Conservation (phyloP, 306 rosid genomes). For the Vicia sativa region DNA sequence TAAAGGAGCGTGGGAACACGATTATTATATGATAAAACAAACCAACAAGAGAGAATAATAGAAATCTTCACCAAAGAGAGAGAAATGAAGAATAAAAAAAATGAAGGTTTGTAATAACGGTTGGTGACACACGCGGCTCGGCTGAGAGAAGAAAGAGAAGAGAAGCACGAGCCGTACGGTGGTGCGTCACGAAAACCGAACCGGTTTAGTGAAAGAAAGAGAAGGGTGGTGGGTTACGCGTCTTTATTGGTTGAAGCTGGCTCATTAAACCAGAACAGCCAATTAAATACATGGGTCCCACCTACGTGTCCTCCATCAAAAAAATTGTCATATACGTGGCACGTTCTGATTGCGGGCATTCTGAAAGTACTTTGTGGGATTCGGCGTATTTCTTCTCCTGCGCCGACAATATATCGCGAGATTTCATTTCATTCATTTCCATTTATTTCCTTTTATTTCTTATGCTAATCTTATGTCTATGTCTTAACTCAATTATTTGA, state of each 20-base stretch:
- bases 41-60: constrained; percentile 15
- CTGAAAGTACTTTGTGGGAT: constrained; percentile 7
- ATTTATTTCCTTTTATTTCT: too few relatives aligned
- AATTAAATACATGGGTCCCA: constrained; percentile 59
- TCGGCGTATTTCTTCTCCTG: constrained; percentile 26
- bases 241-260: constrained; percentile 21
- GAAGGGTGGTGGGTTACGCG: neutral
- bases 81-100: neutral
- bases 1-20: constrained; percentile 20
- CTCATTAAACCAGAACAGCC: constrained; percentile 38
- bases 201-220: constrained; percentile 19
- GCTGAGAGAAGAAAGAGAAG: constrained; percentile 8
- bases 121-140: constrained; percentile 40
- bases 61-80: constrained; percentile 26
- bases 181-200: constrained; percentile 34
- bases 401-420: constrained; percentile 89
- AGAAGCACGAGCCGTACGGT: constrained; percentile 44
- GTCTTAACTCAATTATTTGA: too few relatives aligned
- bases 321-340: constrained; percentile 44
- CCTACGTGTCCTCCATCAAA: constrained; percentile 36
- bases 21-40: neutral
- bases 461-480: neutral
- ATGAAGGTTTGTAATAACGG: constrained; percentile 26
- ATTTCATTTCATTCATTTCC: constrained; percentile 1
- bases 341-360: constrained; percentile 3